Conservation (phyloP, 2,329 filamentous ascomycete species). For the Sporothrix curviconia region DNA sequence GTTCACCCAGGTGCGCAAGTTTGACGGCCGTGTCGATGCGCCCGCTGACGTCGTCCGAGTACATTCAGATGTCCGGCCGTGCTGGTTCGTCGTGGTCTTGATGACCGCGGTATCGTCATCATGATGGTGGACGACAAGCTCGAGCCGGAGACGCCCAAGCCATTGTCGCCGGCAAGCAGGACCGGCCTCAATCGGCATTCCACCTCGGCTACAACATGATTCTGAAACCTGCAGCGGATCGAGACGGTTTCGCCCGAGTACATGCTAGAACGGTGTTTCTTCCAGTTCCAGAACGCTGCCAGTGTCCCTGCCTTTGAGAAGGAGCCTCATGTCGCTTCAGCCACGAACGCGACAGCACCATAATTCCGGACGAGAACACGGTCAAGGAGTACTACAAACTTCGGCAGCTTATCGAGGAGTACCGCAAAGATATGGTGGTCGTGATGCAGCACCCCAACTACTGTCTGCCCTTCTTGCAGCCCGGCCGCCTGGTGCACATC, state of each 20-base stretch:
- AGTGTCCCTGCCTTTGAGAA: constrained; percentile 79
- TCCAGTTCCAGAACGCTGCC: constrained; percentile 93
- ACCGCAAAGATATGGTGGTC: constrained; percentile 80
- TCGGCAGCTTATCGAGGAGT: constrained; percentile 73
- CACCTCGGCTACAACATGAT: constrained; percentile 99
- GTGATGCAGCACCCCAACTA: constrained; percentile 91
- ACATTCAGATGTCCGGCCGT: constrained; percentile 97
- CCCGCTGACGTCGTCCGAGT: constrained; percentile 89
- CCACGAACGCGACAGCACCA: constrained; percentile 63
- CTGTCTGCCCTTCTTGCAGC: constrained; percentile 75
- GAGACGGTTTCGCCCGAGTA: constrained; percentile 98
- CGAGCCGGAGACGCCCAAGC: constrained; percentile 88
- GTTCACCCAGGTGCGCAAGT: constrained; percentile 96
- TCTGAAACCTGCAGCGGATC: constrained; percentile 89
- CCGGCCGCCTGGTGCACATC: constrained; percentile 81
- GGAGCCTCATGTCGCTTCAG: constrained; percentile 72
- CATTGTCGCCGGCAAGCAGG: constrained; percentile 93
- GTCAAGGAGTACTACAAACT: constrained; percentile 94
- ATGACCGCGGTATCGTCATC: constrained; percentile 96
- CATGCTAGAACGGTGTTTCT: constrained; percentile 98
- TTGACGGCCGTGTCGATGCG: constrained; percentile 74
- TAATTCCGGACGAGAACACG: constrained; percentile 77
- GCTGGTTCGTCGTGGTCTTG: constrained; percentile 93
- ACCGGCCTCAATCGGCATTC: constrained; percentile 95
- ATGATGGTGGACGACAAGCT: constrained; percentile 99